Conservation (phyloP, 23 red algal genomes). For the Gracilaria gracilis region DNA sequence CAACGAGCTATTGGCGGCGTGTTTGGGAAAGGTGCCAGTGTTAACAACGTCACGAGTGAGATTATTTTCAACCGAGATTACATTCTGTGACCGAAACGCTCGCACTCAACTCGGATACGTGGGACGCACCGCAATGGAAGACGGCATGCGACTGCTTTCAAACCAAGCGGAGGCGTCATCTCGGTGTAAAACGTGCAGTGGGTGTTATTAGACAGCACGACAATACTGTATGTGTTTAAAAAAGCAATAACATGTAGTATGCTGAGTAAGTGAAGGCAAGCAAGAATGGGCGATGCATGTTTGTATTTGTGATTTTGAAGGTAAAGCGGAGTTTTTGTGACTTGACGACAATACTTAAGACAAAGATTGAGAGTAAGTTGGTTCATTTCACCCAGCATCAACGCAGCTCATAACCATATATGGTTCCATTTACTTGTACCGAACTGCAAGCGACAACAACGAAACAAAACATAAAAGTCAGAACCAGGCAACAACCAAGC, state of each 20-base stretch:
- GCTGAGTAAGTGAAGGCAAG: not conserved
- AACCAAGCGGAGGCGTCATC: not conserved
- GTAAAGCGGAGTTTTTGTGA: not conserved
- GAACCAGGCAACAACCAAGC: not conserved
- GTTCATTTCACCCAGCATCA: not conserved
- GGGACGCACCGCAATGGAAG: slow-evolving; percentile 9
- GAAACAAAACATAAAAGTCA: slow-evolving; percentile 18
- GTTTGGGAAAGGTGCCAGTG: slow-evolving; percentile 16
- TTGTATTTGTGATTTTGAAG: slow-evolving; percentile 1
- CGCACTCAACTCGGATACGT: slow-evolving; percentile 41
- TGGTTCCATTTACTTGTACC: slow-evolving; percentile 77
- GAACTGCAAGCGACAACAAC: slow-evolving; percentile 35
- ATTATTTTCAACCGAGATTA: slow-evolving; percentile 36
- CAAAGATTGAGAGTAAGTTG: too few relatives aligned
- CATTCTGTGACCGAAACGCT: slow-evolving; percentile 38
- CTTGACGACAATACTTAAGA: not conserved
- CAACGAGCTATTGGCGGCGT: slow-evolving; percentile 31
- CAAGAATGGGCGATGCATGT: slow-evolving; percentile 13
- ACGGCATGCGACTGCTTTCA: slow-evolving; percentile 29
- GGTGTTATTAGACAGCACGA: not conserved
- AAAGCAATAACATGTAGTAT: not conserved
- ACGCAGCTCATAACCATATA: not conserved
- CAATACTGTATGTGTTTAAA: too few relatives aligned
- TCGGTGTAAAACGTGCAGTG: slow-evolving; percentile 2
- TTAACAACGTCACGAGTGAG: slow-evolving; percentile 33